These are phyloP conservation scores for Salix arbutifolia DNA, from an alignment of 345 rosid genomes.

Conservation along the genomic window DNA sequence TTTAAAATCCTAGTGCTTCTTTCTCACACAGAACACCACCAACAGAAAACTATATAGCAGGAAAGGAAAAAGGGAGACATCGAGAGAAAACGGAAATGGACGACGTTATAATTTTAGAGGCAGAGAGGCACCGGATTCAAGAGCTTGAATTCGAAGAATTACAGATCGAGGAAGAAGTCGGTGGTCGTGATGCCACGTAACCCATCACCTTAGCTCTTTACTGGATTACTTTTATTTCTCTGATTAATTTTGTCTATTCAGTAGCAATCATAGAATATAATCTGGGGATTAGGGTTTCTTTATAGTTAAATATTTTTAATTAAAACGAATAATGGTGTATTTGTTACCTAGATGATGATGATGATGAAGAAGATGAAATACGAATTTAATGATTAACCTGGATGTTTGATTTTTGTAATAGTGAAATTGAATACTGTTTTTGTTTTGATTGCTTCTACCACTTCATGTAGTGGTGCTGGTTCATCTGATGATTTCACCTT, in stretches of 20 bases:
- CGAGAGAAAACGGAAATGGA: conserved; percentile 19
- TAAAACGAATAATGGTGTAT: background rate
- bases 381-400: background rate
- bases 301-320: background rate
- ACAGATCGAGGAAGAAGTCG: conserved; percentile 85
- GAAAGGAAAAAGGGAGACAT: background rate
- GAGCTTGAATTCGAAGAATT: conserved; percentile 81
- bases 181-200: conserved; percentile 39
- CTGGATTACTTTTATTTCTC: conserved; percentile 8
- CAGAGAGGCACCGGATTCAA: conserved; percentile 78
- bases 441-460: conserved; percentile 9
- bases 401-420: background rate
- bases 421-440: background rate
- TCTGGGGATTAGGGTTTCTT: background rate
- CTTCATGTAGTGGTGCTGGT: conserved; percentile 20
- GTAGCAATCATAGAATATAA: background rate
- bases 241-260: background rate
- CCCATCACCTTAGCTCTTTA: background rate
- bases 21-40: background rate
- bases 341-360: background rate
- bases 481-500: conserved; percentile 47
- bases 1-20: background rate
- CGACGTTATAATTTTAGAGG: conserved; percentile 45
- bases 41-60: background rate
- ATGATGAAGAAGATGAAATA: background rate